phyloP scores from a whole-genome alignment of 2,329 filamentous ascomycete species.

The Fusarium odoratissimum region DNA sequence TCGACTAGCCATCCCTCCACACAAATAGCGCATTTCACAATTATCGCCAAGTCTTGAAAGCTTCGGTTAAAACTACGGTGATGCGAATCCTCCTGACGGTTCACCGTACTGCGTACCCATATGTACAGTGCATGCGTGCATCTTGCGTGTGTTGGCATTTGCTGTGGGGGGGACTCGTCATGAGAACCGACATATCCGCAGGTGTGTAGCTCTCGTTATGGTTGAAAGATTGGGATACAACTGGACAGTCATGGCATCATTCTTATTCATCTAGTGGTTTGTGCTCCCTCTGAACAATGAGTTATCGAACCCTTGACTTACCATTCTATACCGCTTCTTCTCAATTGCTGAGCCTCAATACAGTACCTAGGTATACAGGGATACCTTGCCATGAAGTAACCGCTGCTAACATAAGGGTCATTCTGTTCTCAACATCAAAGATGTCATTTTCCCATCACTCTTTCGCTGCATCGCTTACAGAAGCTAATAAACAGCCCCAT shows the following conservation, averaged over 20 bases:
- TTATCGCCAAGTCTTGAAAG: constrained; percentile 3
- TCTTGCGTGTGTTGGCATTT: constrained; percentile 17
- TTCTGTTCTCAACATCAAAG: background rate
- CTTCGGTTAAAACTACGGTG: background rate
- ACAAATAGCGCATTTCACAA: background rate
- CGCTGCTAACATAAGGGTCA: background rate
- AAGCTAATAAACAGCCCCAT: constrained; percentile 7
- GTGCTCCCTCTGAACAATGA: background rate
- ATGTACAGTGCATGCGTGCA: background rate
- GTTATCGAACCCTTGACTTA: background rate
- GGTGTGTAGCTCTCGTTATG: background rate
- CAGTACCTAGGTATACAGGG: constrained; percentile 9
- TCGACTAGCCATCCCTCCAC: background rate
- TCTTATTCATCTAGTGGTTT: background rate
- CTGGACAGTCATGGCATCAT: constrained; percentile 6
- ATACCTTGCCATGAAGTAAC: constrained; percentile 10
- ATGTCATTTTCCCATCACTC: constrained; percentile 30
- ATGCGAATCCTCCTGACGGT: constrained; percentile 13
- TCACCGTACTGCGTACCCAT: constrained; percentile 8
- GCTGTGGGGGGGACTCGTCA: constrained; percentile 21
- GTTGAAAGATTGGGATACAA: background rate
- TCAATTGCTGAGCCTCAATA: background rate
- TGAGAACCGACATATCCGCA: constrained; percentile 1
- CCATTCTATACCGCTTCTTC: constrained; percentile 1
- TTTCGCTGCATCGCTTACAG: constrained; percentile 11